phyloP scores from a whole-genome alignment of 192 early-diverging fungal genomes.

The Coemansia sp. region DNA sequence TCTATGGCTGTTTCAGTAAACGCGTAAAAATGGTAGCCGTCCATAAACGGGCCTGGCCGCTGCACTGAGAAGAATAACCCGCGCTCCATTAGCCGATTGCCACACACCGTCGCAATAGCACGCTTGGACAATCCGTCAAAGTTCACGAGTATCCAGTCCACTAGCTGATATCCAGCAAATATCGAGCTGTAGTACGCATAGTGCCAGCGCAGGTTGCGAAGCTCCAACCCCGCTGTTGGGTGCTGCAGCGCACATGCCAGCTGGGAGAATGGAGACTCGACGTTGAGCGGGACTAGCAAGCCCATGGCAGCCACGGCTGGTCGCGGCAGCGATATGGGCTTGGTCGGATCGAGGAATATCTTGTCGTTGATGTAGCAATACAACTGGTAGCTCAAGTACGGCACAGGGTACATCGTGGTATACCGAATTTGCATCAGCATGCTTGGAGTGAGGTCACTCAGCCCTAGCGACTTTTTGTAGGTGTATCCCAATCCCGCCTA shows the following conservation, averaged over 20 bases:
- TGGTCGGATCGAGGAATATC: constrained; percentile 31
- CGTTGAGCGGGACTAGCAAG: constrained; percentile 45
- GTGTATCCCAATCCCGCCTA: constrained; percentile 15
- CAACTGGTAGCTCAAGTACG: constrained; percentile 40
- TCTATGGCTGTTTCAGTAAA: constrained; percentile 31
- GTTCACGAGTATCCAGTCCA: constrained; percentile 84
- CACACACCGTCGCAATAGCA: constrained; percentile 76
- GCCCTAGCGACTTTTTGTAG: constrained; percentile 14
- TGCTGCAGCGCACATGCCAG: constrained; percentile 77
- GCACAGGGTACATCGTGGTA: constrained; percentile 41
- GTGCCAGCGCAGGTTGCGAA: constrained; percentile 88
- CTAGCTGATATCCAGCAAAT: constrained; percentile 82
- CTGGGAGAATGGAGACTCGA: constrained; percentile 50
- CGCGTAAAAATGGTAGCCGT: constrained; percentile 88
- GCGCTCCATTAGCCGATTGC: constrained; percentile 74
- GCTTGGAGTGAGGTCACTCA: constrained; percentile 39
- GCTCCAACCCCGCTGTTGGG: constrained; percentile 63
- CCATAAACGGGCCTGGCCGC: constrained; percentile 73
- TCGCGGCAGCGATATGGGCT: constrained; percentile 31
- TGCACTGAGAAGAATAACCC: constrained; percentile 71
- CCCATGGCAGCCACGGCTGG: constrained; percentile 16
- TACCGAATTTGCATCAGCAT: constrained; percentile 51
- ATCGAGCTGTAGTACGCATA: constrained; percentile 68
- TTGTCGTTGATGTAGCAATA: constrained; percentile 33
- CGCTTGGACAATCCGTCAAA: constrained; percentile 77